Evolutionary conservation across 768 basidiomycete genomes (phyloP), one percentile per base, ranked within the genome.

Genomic region (Rhodotorula sphaerocarpa): DNA sequence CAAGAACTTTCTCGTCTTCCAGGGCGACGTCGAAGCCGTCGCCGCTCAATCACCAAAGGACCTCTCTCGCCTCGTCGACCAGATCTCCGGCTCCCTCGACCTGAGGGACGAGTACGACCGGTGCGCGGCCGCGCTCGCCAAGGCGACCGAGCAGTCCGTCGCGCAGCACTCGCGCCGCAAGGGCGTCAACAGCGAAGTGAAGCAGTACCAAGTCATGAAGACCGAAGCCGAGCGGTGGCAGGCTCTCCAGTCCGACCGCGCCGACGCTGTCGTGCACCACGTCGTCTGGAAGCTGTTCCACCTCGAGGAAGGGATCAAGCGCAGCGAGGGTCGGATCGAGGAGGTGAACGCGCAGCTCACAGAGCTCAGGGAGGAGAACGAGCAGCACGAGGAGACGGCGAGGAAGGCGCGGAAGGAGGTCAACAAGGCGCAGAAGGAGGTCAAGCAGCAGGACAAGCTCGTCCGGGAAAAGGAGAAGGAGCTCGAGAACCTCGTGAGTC

Each of bases 1-100:
- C 18, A 96, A 96, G 79, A 97, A 97, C 78, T 99, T 97, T 72
- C 85, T 97, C 55, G 95, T 97, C 16, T 97, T 99, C 78, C 95
- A 99, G 72, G 95, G 95, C 55, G 95, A 97, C 73, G 95, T 99
- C 36, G 95, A 99, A 76, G 89, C 90, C 3, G 89, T 99, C 39
- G 95, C 95, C 1, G 88, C 88, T 4, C 95, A 99, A 70, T 90
- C 88, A 1, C 83, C 95, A 21, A 84, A 85, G 61, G 91, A 93
- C 70, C 83, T 97, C 27, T 81, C 92, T 1, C 82, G 83, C 23
- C 84, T 97, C 36, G 87, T 99, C 50, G 95, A 99, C 69, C 90
- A 96, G 74, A 96, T 97, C 65, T 16, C 7, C 50, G 77, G 78
- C 2, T 95, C 90, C 0, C 79, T 93, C 27, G 95, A 97, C 72